Conservation (phyloP, 305 asterid species). For the Plantago lanceolata region DNA sequence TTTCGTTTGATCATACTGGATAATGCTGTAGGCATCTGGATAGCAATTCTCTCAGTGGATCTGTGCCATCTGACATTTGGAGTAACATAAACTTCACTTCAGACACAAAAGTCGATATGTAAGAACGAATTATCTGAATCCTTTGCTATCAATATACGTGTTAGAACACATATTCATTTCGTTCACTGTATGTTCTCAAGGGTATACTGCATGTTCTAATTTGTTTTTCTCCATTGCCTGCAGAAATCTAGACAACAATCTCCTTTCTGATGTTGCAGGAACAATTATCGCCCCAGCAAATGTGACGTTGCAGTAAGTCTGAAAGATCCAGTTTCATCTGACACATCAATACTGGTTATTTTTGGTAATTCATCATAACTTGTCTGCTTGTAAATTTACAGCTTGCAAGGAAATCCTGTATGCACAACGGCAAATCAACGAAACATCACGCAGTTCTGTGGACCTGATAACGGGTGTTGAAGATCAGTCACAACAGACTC, state of each 20-base stretch:
- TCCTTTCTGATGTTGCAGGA: constrained; percentile 41
- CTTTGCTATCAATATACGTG: constrained; percentile 19
- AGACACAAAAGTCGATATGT: constrained; percentile 37
- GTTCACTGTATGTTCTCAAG: too few relatives aligned
- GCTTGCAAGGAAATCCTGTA: not conserved
- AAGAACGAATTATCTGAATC: too few relatives aligned
- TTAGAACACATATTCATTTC: too few relatives aligned
- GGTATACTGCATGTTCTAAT: too few relatives aligned
- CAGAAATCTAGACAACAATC: constrained; percentile 40
- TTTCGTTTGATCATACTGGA: not conserved
- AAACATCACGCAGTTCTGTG: too few relatives aligned
- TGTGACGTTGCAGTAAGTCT: constrained; percentile 36
- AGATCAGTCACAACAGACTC: too few relatives aligned
- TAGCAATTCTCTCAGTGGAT: constrained; percentile 42
- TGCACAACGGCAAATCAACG: not conserved
- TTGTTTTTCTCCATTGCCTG: constrained; percentile 21
- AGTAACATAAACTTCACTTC: constrained; percentile 32
- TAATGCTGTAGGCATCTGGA: constrained; percentile 27
- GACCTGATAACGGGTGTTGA: too few relatives aligned
- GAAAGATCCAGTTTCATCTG: too few relatives aligned
- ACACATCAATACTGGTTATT: too few relatives aligned
- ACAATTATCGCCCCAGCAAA: constrained; percentile 33
- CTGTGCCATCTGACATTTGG: constrained; percentile 46
- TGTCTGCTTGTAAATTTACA: not conserved
- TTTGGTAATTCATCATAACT: not conserved